A percentile compares a stretch with the other conserved stretches of the same genome.
phyloP scores from a whole-genome alignment of 495 filamentous ascomycete genomes.

The Daldinia caldariorum region DNA sequence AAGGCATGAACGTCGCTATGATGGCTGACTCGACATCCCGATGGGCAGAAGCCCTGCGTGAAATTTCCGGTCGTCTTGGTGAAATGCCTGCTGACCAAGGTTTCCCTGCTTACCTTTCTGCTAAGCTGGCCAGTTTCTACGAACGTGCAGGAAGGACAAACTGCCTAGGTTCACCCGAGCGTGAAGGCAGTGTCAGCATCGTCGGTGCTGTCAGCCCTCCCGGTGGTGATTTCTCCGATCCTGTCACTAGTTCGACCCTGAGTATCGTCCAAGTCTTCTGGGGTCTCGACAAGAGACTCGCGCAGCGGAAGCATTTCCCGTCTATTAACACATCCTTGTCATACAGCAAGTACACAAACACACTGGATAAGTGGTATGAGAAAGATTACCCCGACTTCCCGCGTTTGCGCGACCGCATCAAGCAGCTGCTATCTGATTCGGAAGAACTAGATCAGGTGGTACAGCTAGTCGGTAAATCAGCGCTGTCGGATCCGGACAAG shows the following conservation, averaged over 20 bases:
- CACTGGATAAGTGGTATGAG: conserved; percentile 92
- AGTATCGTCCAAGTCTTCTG: conserved; percentile 99
- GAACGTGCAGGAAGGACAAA: conserved; percentile 92
- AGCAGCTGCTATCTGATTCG: conserved; percentile 89
- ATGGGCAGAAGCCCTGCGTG: conserved; percentile 98
- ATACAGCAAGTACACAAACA: conserved; percentile 94
- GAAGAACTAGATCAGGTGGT: conserved; percentile 99
- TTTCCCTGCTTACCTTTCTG: conserved; percentile 97
- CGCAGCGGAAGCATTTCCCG: conserved; percentile 98
- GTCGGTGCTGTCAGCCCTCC: conserved; percentile 97
- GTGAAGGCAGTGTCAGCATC: conserved; percentile 93
- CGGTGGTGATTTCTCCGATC: conserved; percentile 99
- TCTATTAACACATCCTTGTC: conserved; percentile 95
- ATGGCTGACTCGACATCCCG: conserved; percentile 99
- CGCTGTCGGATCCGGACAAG: conserved; percentile 96
- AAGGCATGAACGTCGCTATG: conserved; percentile 98
- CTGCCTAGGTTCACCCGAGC: conserved; percentile 85
- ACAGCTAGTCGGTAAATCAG: conserved; percentile 97
- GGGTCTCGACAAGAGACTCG: conserved; percentile 99
- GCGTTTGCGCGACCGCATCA: conserved; percentile 87
- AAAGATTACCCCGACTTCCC: conserved; percentile 95
- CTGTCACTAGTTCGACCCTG: conserved; percentile 92
- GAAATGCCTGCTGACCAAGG: conserved; percentile 99
- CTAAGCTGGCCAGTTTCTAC: conserved; percentile 98
- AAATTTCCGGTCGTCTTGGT: conserved; percentile 97